phyloP scores from a whole-genome alignment of 345 rosid genomes.

The Syzygium grande region DNA sequence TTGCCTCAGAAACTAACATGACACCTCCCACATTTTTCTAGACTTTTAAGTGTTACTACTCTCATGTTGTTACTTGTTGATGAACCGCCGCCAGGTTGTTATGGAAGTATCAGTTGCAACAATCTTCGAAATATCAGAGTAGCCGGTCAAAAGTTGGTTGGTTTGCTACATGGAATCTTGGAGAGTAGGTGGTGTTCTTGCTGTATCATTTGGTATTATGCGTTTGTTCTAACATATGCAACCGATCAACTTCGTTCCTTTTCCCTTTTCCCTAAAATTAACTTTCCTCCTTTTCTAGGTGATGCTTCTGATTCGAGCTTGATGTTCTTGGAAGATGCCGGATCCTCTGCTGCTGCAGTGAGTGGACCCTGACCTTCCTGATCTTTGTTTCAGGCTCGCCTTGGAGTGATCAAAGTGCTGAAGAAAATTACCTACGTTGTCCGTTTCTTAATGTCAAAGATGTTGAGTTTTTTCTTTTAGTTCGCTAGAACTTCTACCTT shows the following conservation, averaged over 20 bases:
- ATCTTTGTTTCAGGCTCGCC: neutral
- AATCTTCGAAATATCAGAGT: neutral
- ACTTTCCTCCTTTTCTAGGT: neutral
- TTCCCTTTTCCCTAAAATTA: neutral
- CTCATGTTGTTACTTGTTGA: neutral
- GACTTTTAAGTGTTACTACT: neutral
- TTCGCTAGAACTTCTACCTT: neutral
- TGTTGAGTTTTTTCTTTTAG: neutral
- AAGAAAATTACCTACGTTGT: neutral
- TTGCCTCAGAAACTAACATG: neutral
- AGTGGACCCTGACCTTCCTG: neutral
- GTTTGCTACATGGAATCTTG: neutral
- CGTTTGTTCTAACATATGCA: neutral
- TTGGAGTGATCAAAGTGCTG: neutral
- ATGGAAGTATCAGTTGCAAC: neutral
- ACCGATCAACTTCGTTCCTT: neutral
- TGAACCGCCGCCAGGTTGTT: neutral
- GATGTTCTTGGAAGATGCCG: neutral
- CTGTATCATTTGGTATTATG: neutral
- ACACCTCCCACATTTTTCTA: neutral
- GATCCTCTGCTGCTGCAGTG: neutral
- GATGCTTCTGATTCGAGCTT: neutral
- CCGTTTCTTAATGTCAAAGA: neutral
- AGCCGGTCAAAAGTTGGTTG: neutral
- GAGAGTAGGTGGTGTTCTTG: neutral